Evolutionary conservation across 2,329 filamentous ascomycete species (phyloP).

Genomic region (Aspergillus flavus): DNA sequence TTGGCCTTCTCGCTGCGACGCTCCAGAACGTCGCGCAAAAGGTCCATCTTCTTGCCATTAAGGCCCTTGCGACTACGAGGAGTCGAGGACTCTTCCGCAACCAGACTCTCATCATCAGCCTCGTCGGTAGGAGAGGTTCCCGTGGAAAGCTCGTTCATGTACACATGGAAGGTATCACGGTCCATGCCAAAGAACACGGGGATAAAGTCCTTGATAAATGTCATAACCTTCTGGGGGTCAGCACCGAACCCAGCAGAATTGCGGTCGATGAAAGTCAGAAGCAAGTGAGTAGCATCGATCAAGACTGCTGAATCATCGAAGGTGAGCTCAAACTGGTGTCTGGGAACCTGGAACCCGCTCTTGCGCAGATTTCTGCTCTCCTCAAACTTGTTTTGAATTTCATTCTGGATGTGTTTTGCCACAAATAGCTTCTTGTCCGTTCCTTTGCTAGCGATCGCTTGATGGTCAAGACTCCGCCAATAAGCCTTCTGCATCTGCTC

Average conservation of each 20-base stretch:
- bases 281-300: slow-evolving; percentile 51
- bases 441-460: slow-evolving; percentile 86
- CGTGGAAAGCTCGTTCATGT: slow-evolving; percentile 68
- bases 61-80: slow-evolving; percentile 64
- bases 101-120: slow-evolving; percentile 72
- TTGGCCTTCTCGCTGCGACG: slow-evolving; percentile 70
- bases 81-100: slow-evolving; percentile 69
- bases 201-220: slow-evolving; percentile 77
- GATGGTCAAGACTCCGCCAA: slow-evolving; percentile 94
- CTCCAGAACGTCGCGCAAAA: slow-evolving; percentile 84
- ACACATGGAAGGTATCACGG: slow-evolving; percentile 68
- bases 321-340: slow-evolving; percentile 74
- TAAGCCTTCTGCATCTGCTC: slow-evolving; percentile 93
- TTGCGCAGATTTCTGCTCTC: slow-evolving; percentile 77
- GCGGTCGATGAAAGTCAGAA: slow-evolving; percentile 52
- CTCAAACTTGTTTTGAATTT: slow-evolving; percentile 90
- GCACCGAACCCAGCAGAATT: slow-evolving; percentile 53
- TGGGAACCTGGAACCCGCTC: slow-evolving; percentile 61
- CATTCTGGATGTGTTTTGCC: slow-evolving; percentile 83
- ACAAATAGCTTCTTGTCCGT: slow-evolving; percentile 90
- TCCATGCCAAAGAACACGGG: slow-evolving; percentile 76
- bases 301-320: slow-evolving; percentile 73
- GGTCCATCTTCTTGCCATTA: slow-evolving; percentile 72
- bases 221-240: slow-evolving; percentile 73
- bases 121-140: slow-evolving; percentile 74